Base-by-base conservation (phyloP, 108 stramenopile genomes). In the Nitzschia sp. region DNA sequence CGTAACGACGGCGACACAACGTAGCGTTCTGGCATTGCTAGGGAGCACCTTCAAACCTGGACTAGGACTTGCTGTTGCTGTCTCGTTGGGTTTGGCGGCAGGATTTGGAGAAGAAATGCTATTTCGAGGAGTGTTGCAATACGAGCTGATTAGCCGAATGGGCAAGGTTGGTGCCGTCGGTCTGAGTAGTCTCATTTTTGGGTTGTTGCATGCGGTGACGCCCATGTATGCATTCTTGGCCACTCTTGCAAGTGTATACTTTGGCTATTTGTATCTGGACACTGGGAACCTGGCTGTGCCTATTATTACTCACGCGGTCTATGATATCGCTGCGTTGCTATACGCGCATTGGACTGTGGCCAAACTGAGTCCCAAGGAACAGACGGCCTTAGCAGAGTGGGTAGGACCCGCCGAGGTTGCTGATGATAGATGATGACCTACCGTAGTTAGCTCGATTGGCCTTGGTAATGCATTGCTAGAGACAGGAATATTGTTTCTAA, bases 101-200 rank as follows among this genome's bases (percentile, higher is more conserved):
- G 95, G 95, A 5, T 61, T 85, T 59, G 92, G 92, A 46, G 95
- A 96, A 77, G 95, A 96, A 68, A 81, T 85, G 91, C 71, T 96
- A 0, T 96, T 96, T 75, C 91, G 95, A 0, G 92, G 92, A 1
- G 82, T 93, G 1, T 75, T 92, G 32, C 92, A 93, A 66, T 79
- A 72, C 25, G 61, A 82, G 59, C 62, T 94, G 26, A 65, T 66
- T 17, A 59, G 51, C 6, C 63, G 60, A 24, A 31, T 27, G 26
- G 73, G 63, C 6, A 57, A 74, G 3, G 24, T 51, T 33, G 23
- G 85, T 25, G 82, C 87, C 6, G 57, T 93, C 25, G 76, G 59
- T 9, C 26, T 81, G 2, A 75, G 86, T 35, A 82, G 87, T 29
- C 18, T 88, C 29, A 66, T 93, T 3, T 96, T 96, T 84, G 95